A percentile compares a stretch with the other conserved stretches of the same genome.
Conservation (phyloP, 148 eudicot genomes). For the Arctostaphylos glauca region DNA sequence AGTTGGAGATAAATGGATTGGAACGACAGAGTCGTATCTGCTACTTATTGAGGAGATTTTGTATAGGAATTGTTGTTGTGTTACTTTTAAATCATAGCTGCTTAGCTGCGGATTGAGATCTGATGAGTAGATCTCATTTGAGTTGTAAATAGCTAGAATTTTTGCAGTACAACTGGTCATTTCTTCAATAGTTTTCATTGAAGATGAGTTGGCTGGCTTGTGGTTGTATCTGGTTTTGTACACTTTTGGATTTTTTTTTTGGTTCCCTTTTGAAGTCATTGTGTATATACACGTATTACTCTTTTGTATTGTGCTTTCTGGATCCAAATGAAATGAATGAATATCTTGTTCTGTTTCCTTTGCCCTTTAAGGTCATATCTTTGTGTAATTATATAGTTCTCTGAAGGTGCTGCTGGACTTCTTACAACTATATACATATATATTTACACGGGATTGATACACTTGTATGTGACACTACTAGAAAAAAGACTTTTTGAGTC, state of each 20-base stretch:
- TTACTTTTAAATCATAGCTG: neutral
- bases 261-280: neutral
- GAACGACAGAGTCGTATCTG: neutral
- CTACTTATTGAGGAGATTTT: neutral
- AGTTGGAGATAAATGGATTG: neutral
- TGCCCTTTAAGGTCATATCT: too few species aligned
- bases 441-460: too few species aligned
- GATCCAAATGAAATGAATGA: neutral
- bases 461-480: too few species aligned
- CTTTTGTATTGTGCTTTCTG: neutral
- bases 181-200: constrained; percentile 56
- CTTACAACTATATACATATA: too few species aligned
- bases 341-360: neutral
- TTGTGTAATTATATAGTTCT: too few species aligned
- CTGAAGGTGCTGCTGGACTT: too few species aligned
- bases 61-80: constrained; percentile 3
- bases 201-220: constrained; percentile 35
- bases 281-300: neutral
- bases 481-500: too few species aligned
- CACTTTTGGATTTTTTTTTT: too few species aligned
- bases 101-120: constrained; percentile 5
- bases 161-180: constrained; percentile 14
- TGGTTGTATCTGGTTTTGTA: constrained; percentile 12
- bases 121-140: neutral
- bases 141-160: constrained; percentile 16